phyloP scores from a whole-genome alignment of 2,329 filamentous ascomycete species.

The Intubia oerlemansii region DNA sequence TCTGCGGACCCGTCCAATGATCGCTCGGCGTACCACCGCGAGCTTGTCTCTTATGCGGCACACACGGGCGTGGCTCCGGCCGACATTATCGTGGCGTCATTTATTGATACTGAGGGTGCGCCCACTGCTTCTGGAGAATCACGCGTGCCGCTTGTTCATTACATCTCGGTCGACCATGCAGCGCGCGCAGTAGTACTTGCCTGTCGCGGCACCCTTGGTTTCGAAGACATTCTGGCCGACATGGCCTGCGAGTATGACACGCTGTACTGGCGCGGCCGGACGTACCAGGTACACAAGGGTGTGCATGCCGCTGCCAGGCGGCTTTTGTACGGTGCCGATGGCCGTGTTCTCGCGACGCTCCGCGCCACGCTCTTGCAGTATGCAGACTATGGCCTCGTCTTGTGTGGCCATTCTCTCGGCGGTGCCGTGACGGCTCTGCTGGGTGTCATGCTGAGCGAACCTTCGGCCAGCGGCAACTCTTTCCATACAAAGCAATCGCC shows the following conservation, averaged over 20 bases:
- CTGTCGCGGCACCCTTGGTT: conserved; percentile 49
- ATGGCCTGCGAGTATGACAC: conserved; percentile 56
- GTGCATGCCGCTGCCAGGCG: conserved; percentile 50
- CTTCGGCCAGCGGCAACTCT: conserved; percentile 21
- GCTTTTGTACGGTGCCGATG: conserved; percentile 44
- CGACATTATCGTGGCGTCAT: conserved; percentile 46
- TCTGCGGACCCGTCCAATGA: not conserved
- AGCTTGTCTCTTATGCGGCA: conserved; percentile 40
- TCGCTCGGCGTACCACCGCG: conserved; percentile 23
- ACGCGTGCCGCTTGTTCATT: conserved; percentile 51
- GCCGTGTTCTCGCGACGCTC: conserved; percentile 43
- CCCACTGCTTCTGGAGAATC: conserved; percentile 42
- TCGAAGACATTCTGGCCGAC: conserved; percentile 53
- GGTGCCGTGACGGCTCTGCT: conserved; percentile 49
- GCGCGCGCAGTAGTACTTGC: conserved; percentile 53
- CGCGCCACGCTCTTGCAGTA: conserved; percentile 44
- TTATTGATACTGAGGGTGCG: conserved; percentile 46
- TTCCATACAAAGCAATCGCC: conserved; percentile 33
- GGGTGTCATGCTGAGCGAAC: conserved; percentile 49
- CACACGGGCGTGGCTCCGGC: conserved; percentile 36
- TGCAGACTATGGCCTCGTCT: conserved; percentile 45
- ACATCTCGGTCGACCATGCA: conserved; percentile 49
- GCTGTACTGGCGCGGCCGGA: conserved; percentile 37
- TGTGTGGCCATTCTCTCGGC: conserved; percentile 48
- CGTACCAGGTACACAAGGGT: conserved; percentile 53